Evolutionary conservation across 108 stramenopile species (phyloP), one percentile per base, ranked within the genome.

Genomic region (Cylindrotheca closterium): DNA sequence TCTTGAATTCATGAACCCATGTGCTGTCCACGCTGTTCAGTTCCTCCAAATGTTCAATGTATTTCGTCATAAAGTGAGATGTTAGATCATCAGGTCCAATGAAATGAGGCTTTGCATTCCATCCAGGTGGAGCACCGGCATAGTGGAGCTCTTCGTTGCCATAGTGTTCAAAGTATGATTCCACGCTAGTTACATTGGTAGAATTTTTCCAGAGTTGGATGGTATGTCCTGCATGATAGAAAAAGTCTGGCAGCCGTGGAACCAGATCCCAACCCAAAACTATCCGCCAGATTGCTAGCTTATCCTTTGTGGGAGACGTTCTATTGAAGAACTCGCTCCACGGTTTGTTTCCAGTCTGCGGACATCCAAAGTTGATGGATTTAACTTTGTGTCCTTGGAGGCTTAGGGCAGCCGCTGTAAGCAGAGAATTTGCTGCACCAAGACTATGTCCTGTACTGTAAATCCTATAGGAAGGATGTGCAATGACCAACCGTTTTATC

Each of bases 171-270:
- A 65, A 70, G 58, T 65, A 74, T 1, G 33, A 49, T 37, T 62
- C 45, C 4, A 62, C 59, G 45, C 23, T 69, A 30, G 50, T 69
- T 51, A 33, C 50, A 37, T 51, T 73, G 51, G 28, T 59, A 31
- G 25, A 62, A 60, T 29, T 74, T 60, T 53, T 17, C 60, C 74
- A 71, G 69, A 90, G 65, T 74, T 93, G 89, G 21, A 93, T 58
- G 28, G 92, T 93, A 61, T 93, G 92, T 1, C 92, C 92, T 17
- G 80, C 84, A 62, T 93, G 92, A 29, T 79, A 31, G 65, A 88
- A 88, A 22, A 79, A 64, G 25, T 86, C 81, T 0, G 92, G 92
- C 22, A 93, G 66, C 15, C 92, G 73, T 22, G 92, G 84, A 2
- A 93, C 85, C 17, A 93, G 47, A 68, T 93, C 92, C 59, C 80